Evolutionary conservation across 73 alveolate species (phyloP).

Genomic region (Effrenium voratum): DNA sequence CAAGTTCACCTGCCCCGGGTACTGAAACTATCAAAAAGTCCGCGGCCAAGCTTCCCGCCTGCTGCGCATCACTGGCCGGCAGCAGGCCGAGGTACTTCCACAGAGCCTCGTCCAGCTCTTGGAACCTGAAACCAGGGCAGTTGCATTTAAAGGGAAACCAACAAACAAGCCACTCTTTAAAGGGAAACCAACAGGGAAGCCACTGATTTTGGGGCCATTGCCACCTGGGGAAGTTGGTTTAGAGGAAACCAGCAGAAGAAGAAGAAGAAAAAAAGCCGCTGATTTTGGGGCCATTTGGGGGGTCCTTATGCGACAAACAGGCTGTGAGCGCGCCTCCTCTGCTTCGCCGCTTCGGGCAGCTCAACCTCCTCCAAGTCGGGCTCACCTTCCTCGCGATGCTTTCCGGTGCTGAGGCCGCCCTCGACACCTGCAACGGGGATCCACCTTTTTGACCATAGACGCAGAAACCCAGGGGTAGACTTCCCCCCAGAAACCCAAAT

Average conservation of each 20-base stretch:
- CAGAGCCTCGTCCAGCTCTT: slow-evolving; percentile 87
- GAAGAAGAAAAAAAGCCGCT: too few relatives aligned
- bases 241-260: neutral
- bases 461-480: too few relatives aligned
- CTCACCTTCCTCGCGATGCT: slow-evolving; percentile 92
- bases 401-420: slow-evolving; percentile 92
- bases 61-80: slow-evolving; percentile 38
- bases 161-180: neutral
- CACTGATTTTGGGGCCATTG: neutral
- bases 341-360: slow-evolving; percentile 85
- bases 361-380: slow-evolving; percentile 59
- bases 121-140: slow-evolving; percentile 50
- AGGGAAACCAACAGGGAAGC: too few relatives aligned
- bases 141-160: neutral
- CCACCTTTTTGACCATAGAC: too few relatives aligned
- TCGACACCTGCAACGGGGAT: slow-evolving; percentile 47
- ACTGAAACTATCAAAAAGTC: neutral
- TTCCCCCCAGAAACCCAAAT: too few relatives aligned
- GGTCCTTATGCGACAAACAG: too few relatives aligned
- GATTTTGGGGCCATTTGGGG: too few relatives aligned
- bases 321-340: slow-evolving; percentile 70
- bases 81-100: slow-evolving; percentile 88
- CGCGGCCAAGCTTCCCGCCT: neutral
- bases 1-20: slow-evolving; percentile 8
- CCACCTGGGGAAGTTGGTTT: neutral